phyloP scores from a whole-genome alignment of 2,329 filamentous ascomycete species.

The Exophiala calicioides region DNA sequence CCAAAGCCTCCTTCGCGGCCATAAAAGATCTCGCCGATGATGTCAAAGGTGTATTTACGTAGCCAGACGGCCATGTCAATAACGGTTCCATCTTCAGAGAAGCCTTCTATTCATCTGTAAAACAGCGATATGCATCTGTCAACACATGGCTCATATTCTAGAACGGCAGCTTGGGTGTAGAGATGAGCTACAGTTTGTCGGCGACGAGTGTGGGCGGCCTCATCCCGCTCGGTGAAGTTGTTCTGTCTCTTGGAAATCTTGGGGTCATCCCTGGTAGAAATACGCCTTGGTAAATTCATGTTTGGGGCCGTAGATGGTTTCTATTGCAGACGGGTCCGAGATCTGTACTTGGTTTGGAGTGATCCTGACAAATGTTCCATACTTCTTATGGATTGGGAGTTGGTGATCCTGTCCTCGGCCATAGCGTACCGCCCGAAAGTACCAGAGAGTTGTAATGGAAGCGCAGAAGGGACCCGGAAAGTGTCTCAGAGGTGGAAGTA shows the following conservation, averaged over 20 bases:
- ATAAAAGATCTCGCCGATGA: slow-evolving; percentile 25
- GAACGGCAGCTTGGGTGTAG: slow-evolving; percentile 26
- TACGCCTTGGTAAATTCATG: slow-evolving; percentile 22
- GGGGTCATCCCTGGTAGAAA: slow-evolving; percentile 23
- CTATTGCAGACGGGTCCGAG: slow-evolving; percentile 21
- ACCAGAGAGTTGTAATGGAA: slow-evolving; percentile 25
- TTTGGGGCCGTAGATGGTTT: slow-evolving; percentile 21
- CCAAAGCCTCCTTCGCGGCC: slow-evolving; percentile 25
- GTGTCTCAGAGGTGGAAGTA: slow-evolving; percentile 25
- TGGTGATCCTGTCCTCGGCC: slow-evolving; percentile 19
- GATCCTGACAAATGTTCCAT: slow-evolving; percentile 26
- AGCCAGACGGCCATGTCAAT: slow-evolving; percentile 27
- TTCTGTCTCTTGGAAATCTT: slow-evolving; percentile 16
- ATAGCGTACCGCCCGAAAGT: slow-evolving; percentile 19
- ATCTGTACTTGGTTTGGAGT: slow-evolving; percentile 22
- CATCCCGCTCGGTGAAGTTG: slow-evolving; percentile 23
- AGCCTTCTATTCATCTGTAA: slow-evolving; percentile 22
- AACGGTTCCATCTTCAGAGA: slow-evolving; percentile 8
- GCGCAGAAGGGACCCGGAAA: slow-evolving; percentile 28
- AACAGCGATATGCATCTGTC: slow-evolving; percentile 26
- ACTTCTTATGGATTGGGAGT: slow-evolving; percentile 27
- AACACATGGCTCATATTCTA: slow-evolving; percentile 29
- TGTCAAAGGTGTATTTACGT: slow-evolving; percentile 27
- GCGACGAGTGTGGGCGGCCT: slow-evolving; percentile 20
- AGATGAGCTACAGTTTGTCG: slow-evolving; percentile 20